These are phyloP conservation scores for Chytriomyces confervae DNA, from an alignment of 192 early-diverging fungal species.

Conservation along the genomic window DNA sequence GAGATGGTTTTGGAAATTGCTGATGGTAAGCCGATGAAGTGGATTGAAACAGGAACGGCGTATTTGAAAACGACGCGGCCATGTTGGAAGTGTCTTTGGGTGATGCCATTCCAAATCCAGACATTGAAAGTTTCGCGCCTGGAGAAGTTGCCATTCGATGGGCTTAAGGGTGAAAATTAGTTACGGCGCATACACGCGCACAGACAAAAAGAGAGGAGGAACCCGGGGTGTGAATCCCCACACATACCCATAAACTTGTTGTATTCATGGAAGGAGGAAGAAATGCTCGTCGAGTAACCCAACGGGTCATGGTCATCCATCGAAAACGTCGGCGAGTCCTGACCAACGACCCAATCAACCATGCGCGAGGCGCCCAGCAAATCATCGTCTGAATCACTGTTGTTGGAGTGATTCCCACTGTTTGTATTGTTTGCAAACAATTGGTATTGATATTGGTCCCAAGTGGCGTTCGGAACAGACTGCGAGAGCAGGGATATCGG, in stretches of 20 bases:
- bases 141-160: too few species aligned
- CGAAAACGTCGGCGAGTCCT: background rate
- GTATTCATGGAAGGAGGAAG: too few species aligned
- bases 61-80: slow-evolving; percentile 1
- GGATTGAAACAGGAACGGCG: slow-evolving; percentile 15
- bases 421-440: background rate
- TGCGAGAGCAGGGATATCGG: slow-evolving; percentile 8
- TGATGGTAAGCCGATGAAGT: slow-evolving; percentile 15
- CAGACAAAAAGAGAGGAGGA: background rate
- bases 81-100: background rate
- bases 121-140: too few species aligned
- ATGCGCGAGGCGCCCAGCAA: background rate
- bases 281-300: background rate
- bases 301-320: background rate
- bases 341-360: slow-evolving; percentile 35
- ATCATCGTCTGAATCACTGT: slow-evolving; percentile 22
- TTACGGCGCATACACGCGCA: too few species aligned
- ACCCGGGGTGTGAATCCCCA: background rate
- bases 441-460: slow-evolving; percentile 6
- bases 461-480: slow-evolving; percentile 16
- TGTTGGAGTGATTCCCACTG: background rate
- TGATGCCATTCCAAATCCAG: background rate
- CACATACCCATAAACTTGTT: background rate
- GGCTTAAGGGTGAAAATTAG: too few species aligned
- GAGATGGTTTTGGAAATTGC: slow-evolving; percentile 1